Evolutionary conservation across 2,329 filamentous ascomycete species (phyloP).

Genomic region (Exophiala calicioides): DNA sequence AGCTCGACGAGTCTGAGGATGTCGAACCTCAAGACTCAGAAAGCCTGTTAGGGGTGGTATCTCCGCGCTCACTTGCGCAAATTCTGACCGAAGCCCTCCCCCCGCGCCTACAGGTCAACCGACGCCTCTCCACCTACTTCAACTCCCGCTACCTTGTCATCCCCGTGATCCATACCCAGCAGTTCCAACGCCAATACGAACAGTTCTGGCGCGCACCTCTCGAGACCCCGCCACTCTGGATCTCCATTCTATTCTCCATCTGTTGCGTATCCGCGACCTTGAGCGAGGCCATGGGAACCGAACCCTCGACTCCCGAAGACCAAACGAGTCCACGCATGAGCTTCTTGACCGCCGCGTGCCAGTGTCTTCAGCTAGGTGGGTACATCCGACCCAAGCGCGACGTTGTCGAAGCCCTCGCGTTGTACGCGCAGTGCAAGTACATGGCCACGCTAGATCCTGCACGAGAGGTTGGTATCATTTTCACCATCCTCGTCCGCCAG

Average conservation of each 20-base stretch:
- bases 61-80: slow-evolving; percentile 21
- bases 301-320: slow-evolving; percentile 46
- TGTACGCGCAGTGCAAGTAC: slow-evolving; percentile 57
- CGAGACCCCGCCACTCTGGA: slow-evolving; percentile 52
- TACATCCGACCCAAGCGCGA: slow-evolving; percentile 28
- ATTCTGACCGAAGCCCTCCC: slow-evolving; percentile 28
- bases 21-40: slow-evolving; percentile 17
- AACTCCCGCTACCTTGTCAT: slow-evolving; percentile 27
- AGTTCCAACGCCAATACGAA: slow-evolving; percentile 48
- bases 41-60: slow-evolving; percentile 22
- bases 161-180: slow-evolving; percentile 24
- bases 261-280: slow-evolving; percentile 38
- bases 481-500: slow-evolving; percentile 58
- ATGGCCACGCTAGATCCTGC: slow-evolving; percentile 55
- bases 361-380: slow-evolving; percentile 56
- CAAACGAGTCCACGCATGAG: slow-evolving; percentile 46
- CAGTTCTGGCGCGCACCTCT: slow-evolving; percentile 53
- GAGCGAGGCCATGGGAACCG: slow-evolving; percentile 13
- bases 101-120: slow-evolving; percentile 24
- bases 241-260: slow-evolving; percentile 56
- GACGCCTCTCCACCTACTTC: slow-evolving; percentile 30
- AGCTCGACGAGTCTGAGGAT: slow-evolving; percentile 24
- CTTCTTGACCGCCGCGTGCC: slow-evolving; percentile 41
- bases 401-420: slow-evolving; percentile 30
- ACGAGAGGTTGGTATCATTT: slow-evolving; percentile 56